Evolutionary conservation across 495 filamentous ascomycete species (phyloP).

Genomic region (Peziza echinospora): DNA sequence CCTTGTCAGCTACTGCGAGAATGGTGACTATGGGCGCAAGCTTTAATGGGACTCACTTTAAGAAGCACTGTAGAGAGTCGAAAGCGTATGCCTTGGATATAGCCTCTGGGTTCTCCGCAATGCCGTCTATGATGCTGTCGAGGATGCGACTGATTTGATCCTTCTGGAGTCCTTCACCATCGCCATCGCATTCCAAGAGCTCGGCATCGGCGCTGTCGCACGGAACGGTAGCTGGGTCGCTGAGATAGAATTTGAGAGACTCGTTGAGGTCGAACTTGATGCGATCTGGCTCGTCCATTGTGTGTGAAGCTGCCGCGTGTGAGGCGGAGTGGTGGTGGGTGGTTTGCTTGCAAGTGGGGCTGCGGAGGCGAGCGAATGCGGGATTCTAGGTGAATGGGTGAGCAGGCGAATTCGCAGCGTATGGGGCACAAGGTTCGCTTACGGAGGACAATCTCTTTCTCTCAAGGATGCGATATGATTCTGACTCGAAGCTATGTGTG

Average conservation of each 20-base stretch:
- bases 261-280: constrained; percentile 86
- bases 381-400: too few species aligned
- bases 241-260: constrained; percentile 84
- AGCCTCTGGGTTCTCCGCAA: constrained; percentile 77
- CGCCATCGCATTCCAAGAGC: constrained; percentile 75
- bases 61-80: constrained; percentile 81
- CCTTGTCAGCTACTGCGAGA: constrained; percentile 1
- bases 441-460: too few species aligned
- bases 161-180: constrained; percentile 62
- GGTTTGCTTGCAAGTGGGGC: too few species aligned
- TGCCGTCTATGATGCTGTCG: constrained; percentile 81
- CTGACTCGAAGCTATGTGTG: too few species aligned
- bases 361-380: too few species aligned
- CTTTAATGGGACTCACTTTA: constrained; percentile 56
- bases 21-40: neutral
- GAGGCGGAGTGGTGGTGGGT: too few species aligned
- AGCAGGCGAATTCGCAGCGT: too few species aligned
- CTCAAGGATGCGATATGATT: too few species aligned
- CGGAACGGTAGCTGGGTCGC: constrained; percentile 59
- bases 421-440: too few species aligned
- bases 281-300: constrained; percentile 44
- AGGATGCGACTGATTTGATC: constrained; percentile 53
- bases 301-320: too few species aligned
- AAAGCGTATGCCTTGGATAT: constrained; percentile 56
- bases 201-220: constrained; percentile 74